A percentile compares a stretch with the other conserved stretches of the same genome.
phyloP scores from a whole-genome alignment of 1,284 basidiomycete genomes.

The Pholiota adiposa region DNA sequence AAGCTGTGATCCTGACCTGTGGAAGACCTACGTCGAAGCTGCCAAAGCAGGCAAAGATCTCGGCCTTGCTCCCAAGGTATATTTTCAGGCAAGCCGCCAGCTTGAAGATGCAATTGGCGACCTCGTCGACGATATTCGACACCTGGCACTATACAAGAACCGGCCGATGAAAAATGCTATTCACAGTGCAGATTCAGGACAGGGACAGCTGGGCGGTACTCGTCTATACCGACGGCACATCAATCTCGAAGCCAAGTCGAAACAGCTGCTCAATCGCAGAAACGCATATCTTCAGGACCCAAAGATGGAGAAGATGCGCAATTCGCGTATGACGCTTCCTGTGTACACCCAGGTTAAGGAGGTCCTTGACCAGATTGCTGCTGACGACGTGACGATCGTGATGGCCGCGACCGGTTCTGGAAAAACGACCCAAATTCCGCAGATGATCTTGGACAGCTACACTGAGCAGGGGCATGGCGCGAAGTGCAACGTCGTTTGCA shows the following conservation, averaged over 20 bases:
- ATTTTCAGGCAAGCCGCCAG: slow-evolving; percentile 69
- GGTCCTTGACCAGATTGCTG: slow-evolving; percentile 71
- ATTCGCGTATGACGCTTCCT: slow-evolving; percentile 71
- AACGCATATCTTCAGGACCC: slow-evolving; percentile 71
- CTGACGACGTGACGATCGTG: slow-evolving; percentile 89
- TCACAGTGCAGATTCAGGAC: slow-evolving; percentile 3
- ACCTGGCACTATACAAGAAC: slow-evolving; percentile 45
- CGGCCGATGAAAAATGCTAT: slow-evolving; percentile 35
- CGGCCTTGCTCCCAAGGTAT: slow-evolving; percentile 73
- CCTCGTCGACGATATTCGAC: slow-evolving; percentile 70
- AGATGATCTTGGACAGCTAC: slow-evolving; percentile 88
- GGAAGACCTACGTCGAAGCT: slow-evolving; percentile 72
- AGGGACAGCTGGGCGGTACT: neutral
- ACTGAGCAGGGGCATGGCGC: slow-evolving; percentile 83
- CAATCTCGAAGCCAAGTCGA: slow-evolving; percentile 55
- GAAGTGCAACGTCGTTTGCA: slow-evolving; percentile 91
- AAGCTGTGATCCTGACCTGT: slow-evolving; percentile 80
- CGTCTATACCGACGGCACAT: neutral
- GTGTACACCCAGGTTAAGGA: slow-evolving; percentile 72
- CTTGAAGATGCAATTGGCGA: slow-evolving; percentile 80
- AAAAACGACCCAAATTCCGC: slow-evolving; percentile 96
- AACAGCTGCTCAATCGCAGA: slow-evolving; percentile 56
- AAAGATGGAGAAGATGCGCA: slow-evolving; percentile 68
- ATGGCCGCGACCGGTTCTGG: slow-evolving; percentile 97
- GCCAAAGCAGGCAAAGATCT: slow-evolving; percentile 68